These are phyloP conservation scores for Sphaerulina musiva DNA, from an alignment of 2,329 filamentous ascomycete genomes.

Conservation along the genomic window DNA sequence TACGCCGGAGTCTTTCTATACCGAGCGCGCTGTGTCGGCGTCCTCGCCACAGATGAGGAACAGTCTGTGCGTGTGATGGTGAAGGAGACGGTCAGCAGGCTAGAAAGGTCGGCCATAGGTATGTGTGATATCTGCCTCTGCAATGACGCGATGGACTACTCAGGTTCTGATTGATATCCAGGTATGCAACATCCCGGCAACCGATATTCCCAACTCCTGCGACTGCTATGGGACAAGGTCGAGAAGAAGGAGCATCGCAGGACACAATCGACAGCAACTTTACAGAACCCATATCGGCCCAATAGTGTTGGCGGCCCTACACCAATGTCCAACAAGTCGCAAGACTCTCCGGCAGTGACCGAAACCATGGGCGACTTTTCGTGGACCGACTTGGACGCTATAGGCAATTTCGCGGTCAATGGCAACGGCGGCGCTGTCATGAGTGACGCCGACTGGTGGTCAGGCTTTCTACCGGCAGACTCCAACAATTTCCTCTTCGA, in stretches of 20 bases:
- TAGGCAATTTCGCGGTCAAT: slow-evolving; percentile 45
- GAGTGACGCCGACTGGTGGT: slow-evolving; percentile 34
- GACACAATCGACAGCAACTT: slow-evolving; percentile 23
- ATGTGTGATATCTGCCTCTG: background rate
- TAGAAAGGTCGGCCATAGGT: slow-evolving; percentile 42
- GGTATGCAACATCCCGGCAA: slow-evolving; percentile 41
- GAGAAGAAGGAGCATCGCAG: slow-evolving; percentile 30
- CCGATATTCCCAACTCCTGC: slow-evolving; percentile 43
- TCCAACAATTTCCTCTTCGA: slow-evolving; percentile 33
- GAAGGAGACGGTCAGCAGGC: slow-evolving; percentile 40
- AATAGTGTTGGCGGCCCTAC: slow-evolving; percentile 35
- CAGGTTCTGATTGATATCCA: background rate
- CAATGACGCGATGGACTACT: background rate
- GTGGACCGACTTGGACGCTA: slow-evolving; percentile 45
- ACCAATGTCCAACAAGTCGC: slow-evolving; percentile 25
- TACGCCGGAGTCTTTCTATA: slow-evolving; percentile 47
- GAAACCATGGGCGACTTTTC: slow-evolving; percentile 46
- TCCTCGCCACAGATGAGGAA: slow-evolving; percentile 44
- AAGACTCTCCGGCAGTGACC: slow-evolving; percentile 38
- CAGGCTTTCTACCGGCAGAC: slow-evolving; percentile 34
- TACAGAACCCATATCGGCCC: slow-evolving; percentile 37
- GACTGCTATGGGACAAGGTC: slow-evolving; percentile 45
- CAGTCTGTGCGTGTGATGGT: slow-evolving; percentile 43
- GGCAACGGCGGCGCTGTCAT: slow-evolving; percentile 31
- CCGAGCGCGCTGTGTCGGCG: slow-evolving; percentile 43